Base-by-base conservation (phyloP, 495 filamentous ascomycete genomes). In the Hyaloscypha hepaticicola region DNA sequence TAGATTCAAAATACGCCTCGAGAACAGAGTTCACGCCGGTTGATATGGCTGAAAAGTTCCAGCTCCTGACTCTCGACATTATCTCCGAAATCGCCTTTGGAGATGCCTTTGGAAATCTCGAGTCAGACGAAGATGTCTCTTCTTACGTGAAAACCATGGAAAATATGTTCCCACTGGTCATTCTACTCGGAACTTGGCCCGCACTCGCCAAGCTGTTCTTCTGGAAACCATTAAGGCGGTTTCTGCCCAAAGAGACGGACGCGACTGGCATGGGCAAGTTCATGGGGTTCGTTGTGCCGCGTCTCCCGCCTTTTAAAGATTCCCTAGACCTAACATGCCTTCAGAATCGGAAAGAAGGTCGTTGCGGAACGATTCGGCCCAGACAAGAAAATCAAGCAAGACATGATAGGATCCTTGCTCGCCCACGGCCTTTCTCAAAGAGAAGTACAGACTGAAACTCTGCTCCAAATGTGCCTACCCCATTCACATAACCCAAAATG, bases 161-260 rank as follows among this genome's bases (percentile, higher is more conserved):
- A 24, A 7, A 41, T 24, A 55, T 38, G n/a, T 8, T 63, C 22
- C 50, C 50, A 34, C 2, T 56, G 8, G 27, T 63, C 14, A 55
- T 41, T 3, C 49, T 63, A 19, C 3, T 63, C 3, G 58, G 60
- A 16, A 62, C 57, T 16, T 52, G 64, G 28, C 68, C 68, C 1
- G 64, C 53, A 29, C 14, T 68, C 0, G 78, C 80, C 49, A 80
- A 75, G 73, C 59, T 85, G 77, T 75, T 3, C 86, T 81, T 11
- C 80, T 77, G 58, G 29, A 87, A 57, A 80, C 85, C 41, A 83
- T 79, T 49, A 77, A 83, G 45, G 72, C 86, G 6, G 80, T 84
- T 2, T 59, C 38, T 66, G 1, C 86, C 86, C 0, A 84, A 76
- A 29, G 78, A 78, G 2, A 78, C 79, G 7, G 84, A 88, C 58